A percentile compares a stretch with the other conserved stretches of the same genome.
Conservation (phyloP, 306 rosid genomes). For the Vigna reflexopilosa region DNA sequence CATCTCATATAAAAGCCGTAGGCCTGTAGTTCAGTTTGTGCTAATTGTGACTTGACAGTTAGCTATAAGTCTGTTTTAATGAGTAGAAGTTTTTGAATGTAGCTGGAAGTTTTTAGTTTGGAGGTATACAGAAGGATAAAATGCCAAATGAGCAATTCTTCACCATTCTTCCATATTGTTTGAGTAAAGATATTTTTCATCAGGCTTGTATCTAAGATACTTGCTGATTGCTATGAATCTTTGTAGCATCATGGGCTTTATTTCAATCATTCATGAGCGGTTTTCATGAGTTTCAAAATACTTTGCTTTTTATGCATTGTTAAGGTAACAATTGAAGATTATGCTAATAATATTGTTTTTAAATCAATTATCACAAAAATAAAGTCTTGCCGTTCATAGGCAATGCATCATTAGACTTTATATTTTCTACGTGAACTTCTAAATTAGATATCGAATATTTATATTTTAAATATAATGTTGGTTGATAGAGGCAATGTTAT, state of each 20-base stretch:
- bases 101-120: constrained; percentile 31
- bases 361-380: too few species aligned
- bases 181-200: background rate
- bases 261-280: constrained; percentile 14
- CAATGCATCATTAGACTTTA: too few species aligned
- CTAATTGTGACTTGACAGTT: constrained; percentile 38
- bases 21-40: constrained; percentile 45
- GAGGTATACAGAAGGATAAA: constrained; percentile 32
- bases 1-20: constrained; percentile 41
- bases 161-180: constrained; percentile 34
- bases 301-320: too few species aligned
- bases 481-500: too few species aligned
- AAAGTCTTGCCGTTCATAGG: too few species aligned
- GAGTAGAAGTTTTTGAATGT: constrained; percentile 34
- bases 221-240: background rate
- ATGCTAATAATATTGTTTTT: too few species aligned
- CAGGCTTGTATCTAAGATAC: background rate
- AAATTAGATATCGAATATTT: too few species aligned
- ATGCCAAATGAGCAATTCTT: constrained; percentile 24
- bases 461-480: too few species aligned
- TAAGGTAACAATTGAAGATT: too few species aligned
- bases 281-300: background rate
- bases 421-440: too few species aligned
- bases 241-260: background rate
- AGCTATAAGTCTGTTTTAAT: constrained; percentile 39